phyloP scores from a whole-genome alignment of 192 early-diverging fungal genomes.

The Backusella australiensis region DNA sequence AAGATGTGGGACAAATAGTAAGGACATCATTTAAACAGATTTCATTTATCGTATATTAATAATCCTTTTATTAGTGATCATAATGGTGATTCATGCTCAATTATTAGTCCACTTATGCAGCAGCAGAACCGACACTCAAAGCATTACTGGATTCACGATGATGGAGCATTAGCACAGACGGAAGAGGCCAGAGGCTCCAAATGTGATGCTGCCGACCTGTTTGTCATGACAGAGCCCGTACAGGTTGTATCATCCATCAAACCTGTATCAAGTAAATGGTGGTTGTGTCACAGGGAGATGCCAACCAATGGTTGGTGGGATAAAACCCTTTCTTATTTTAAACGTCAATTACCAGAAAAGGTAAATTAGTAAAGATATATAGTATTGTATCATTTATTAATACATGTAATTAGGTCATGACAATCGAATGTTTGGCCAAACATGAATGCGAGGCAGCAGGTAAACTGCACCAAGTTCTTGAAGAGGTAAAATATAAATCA shows the following conservation, averaged over 20 bases:
- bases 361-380: neutral
- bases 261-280: neutral
- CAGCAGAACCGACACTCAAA: neutral
- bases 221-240: constrained; percentile 13
- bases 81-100: constrained; percentile 7
- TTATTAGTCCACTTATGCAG: neutral
- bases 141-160: constrained; percentile 9
- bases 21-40: neutral
- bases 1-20: constrained; percentile 14
- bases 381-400: too few species aligned
- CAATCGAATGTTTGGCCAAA: constrained; percentile 13
- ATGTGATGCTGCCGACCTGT: constrained; percentile 7
- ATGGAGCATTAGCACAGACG: neutral
- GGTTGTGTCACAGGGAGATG: neutral
- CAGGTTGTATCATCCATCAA: neutral
- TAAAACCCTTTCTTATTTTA: neutral
- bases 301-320: neutral
- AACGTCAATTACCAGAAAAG: constrained; percentile 3
- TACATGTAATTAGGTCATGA: neutral
- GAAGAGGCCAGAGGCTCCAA: constrained; percentile 3
- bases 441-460: constrained; percentile 24
- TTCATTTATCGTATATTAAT: neutral
- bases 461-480: constrained; percentile 28
- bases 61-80: neutral
- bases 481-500: constrained; percentile 4